phyloP scores from a whole-genome alignment of 2,329 filamentous ascomycete species.

The Fusarium sp. region DNA sequence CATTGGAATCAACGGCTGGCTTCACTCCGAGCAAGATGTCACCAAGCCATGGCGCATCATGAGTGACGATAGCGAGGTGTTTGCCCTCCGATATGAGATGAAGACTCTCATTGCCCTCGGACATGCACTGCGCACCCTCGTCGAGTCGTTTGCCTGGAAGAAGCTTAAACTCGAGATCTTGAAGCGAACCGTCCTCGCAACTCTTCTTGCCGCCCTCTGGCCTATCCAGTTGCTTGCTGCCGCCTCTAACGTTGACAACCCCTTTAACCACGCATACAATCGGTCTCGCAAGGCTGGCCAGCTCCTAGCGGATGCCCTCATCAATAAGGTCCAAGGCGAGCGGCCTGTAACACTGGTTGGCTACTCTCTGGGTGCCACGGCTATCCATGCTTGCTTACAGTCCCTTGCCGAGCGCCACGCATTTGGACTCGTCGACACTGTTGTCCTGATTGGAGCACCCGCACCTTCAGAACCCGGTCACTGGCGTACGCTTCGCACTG shows the following conservation, averaged over 20 bases:
- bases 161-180: slow-evolving; percentile 80
- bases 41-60: slow-evolving; percentile 83
- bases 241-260: slow-evolving; percentile 80
- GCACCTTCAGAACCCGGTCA: slow-evolving; percentile 76
- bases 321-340: slow-evolving; percentile 85
- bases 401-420: slow-evolving; percentile 80
- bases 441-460: slow-evolving; percentile 84
- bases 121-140: slow-evolving; percentile 75
- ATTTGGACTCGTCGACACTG: slow-evolving; percentile 86
- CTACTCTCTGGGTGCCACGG: slow-evolving; percentile 82
- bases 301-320: slow-evolving; percentile 83
- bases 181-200: slow-evolving; percentile 75
- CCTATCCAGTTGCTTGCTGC: slow-evolving; percentile 74
- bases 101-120: slow-evolving; percentile 81
- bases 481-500: slow-evolving; percentile 81
- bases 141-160: slow-evolving; percentile 80
- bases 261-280: slow-evolving; percentile 80
- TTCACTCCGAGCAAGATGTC: slow-evolving; percentile 79
- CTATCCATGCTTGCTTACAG: slow-evolving; percentile 85
- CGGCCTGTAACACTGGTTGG: slow-evolving; percentile 83
- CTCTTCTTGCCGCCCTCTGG: slow-evolving; percentile 75
- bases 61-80: slow-evolving; percentile 78
- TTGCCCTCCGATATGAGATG: slow-evolving; percentile 87
- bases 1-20: slow-evolving; percentile 89
- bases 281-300: slow-evolving; percentile 83